Base-by-base conservation (phyloP, 805 yeast species). In the Cyberlindnera euphorbiae region DNA sequence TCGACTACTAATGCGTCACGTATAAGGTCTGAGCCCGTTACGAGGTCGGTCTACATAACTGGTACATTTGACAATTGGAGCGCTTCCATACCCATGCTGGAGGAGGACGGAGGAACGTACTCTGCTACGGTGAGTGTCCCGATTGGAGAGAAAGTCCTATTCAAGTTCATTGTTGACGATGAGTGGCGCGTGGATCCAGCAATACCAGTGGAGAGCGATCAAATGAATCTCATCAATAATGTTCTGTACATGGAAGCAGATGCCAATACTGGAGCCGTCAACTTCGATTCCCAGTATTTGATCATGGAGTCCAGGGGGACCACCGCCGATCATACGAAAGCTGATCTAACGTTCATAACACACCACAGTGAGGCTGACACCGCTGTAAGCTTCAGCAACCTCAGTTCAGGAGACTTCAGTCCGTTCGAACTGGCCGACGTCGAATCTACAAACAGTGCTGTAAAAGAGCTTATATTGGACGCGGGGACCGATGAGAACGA, bases 1-100 rank as follows among this genome's bases (percentile, higher is more conserved):
- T 21, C 10, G 23, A 11, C 23, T 21, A 8, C 23, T 21, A 11
- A 21, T 21, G 11, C n/a, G n/a, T n/a, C n/a, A n/a, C n/a, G n/a
- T n/a, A n/a, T n/a, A n/a, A n/a, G n/a, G n/a, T n/a, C n/a, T n/a
- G n/a, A n/a, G n/a, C n/a, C n/a, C n/a, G n/a, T n/a, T 30, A 59
- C 55, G 6, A 42, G 42, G 4, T 53, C 61, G n/a, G 82, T 77
- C 28, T 71, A 67, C 42, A 75, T 77, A 30, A 73, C 82, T 26
- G 82, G 82, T n/a, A 63, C 72, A 19, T 73, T 73, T 51, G 80
- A 74, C 47, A 63, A 71, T 47, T 77, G 83, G 83, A 39, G 65
- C 26, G 66, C 67, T 49, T 58, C 73, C 3, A 61, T 69, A 32
- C 59, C 58, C 19, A 57, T 76, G 37, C 63, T 61, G 26, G 63